phyloP scores from a whole-genome alignment of 2,329 filamentous ascomycete genomes.

The Colletotrichum gigasporum region DNA sequence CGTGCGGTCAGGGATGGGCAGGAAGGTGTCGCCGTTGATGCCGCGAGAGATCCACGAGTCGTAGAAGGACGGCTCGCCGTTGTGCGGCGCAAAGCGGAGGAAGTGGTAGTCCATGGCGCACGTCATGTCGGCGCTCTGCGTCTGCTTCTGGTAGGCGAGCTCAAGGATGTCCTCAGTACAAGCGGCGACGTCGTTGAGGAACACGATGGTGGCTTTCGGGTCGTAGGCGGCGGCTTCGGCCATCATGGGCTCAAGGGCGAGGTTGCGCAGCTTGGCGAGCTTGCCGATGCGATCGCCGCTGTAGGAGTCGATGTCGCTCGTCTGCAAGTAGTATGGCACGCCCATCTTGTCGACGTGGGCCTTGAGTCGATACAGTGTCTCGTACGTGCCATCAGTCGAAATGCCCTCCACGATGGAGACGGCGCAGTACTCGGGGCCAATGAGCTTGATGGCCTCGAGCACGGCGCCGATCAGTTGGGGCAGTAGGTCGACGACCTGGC shows the following conservation, averaged over 20 bases:
- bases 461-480: conserved; percentile 62
- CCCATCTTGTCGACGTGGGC: conserved; percentile 51
- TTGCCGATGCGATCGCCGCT: conserved; percentile 53
- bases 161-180: conserved; percentile 64
- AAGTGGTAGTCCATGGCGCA: conserved; percentile 69
- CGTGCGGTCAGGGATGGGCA: conserved; percentile 52
- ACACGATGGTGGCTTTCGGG: conserved; percentile 53
- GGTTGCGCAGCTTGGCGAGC: conserved; percentile 61
- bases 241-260: conserved; percentile 59
- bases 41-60: conserved; percentile 63
- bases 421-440: conserved; percentile 60
- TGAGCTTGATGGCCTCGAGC: conserved; percentile 57
- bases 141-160: conserved; percentile 53
- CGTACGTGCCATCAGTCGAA: conserved; percentile 62
- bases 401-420: conserved; percentile 66
- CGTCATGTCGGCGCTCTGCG: conserved; percentile 63
- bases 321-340: conserved; percentile 51
- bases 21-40: conserved; percentile 64
- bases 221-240: conserved; percentile 36
- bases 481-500: conserved; percentile 54
- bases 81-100: conserved; percentile 36
- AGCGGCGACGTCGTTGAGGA: conserved; percentile 63
- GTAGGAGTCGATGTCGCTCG: conserved; percentile 54
- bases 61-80: conserved; percentile 59
- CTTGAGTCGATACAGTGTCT: conserved; percentile 55